Evolutionary conservation across 176 grass and related monocot species (phyloP), one percentile per base, ranked within the genome.

Genomic region (Melocanna baccifera): DNA sequence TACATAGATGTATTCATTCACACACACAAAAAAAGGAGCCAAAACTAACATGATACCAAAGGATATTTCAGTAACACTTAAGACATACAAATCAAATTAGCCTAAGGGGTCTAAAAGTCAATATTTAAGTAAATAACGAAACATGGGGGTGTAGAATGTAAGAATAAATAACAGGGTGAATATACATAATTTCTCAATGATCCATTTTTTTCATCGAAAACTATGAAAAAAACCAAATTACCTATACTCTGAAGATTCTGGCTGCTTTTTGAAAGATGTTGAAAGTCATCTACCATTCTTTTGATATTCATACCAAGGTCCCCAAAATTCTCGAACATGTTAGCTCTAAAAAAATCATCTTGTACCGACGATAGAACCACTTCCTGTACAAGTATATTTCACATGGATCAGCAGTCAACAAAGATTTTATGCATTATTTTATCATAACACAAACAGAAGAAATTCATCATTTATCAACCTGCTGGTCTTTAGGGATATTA

Each of bases 281-380:
- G 96, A 68, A 98, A 98, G 77, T 98, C 96, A 92, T 95, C 93
- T 46, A 98, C 93, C 96, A 98, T 98, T 89, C 91, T 93, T 88
- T 98, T 98, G 62, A 98, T 93, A 87, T 98, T 98, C 96, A 98
- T 98, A 82, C 96, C 96, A 39, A 98, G 91, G 87, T 98, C 96
- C 47, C 96, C 96, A 91, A 98, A 98, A 77, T 98, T 95, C 68
- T 98, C 93, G 40, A 91, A 92, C 86, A 98, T 94, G 71, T 98
- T 95, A 52, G 77, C 79, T 76, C 87, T 94, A 77, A 91, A 98
- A 78, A 98, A 98, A 58, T 90, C 88, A 74, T 98, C 96, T 83
- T 95, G 96, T 67, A 94, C 78, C 14, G 96, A 88, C 83, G 96
- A 98, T n/a, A 98, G 77, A 85, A 98, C 96, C 62, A 98, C 96